Evolutionary conservation across 2,329 filamentous ascomycete species (phyloP), one percentile per base, ranked within the genome.

Genomic region (Fusarium heterosporum): DNA sequence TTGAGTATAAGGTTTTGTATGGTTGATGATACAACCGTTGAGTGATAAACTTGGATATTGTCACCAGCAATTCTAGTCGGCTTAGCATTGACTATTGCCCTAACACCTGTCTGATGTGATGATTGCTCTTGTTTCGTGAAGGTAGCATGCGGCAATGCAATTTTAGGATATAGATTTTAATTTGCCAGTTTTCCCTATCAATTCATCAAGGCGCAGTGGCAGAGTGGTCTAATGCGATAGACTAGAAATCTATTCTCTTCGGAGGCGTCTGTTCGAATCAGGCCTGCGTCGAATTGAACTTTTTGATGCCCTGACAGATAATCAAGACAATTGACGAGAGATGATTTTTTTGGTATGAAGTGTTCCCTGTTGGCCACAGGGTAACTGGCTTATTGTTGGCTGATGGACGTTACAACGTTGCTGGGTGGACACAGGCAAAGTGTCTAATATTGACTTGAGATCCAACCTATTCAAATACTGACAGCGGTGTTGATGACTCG

Each of bases 191-290:
- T 1, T 2, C 4, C 3, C 1, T 4, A 63, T 55, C 41, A 67
- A 64, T 62, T 46, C 61, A 6, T 2, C 14, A 43, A 69, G 69
- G 69, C 69, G 61, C 62, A 59, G 69, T 72, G 69, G 69, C 69
- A 72, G 69, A 72, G 69, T 72, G 69, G 69, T 72, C 69, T 72
- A 72, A 72, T 72, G 69, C 69, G 69, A 67, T 67, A 72, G 69
- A 72, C 69, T 72, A 72, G 69, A 72, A 72, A 72, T 72, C 69
- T 72, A 67, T 67, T 72, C 64, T 66, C 69, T 25, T 72, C 69
- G 69, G 69, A 66, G 64, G 69, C 69, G 69, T 72, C 69, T 72
- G 69, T 72, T 72, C 69, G 64, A 72, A 72, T 72, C 69, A 72
- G 69, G 69, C 67, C 69, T 59, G 62, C 61, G 69, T 72, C 67